Conservation (phyloP, 1,284 basidiomycete species). For the Papiliotrema terrestris region DNA sequence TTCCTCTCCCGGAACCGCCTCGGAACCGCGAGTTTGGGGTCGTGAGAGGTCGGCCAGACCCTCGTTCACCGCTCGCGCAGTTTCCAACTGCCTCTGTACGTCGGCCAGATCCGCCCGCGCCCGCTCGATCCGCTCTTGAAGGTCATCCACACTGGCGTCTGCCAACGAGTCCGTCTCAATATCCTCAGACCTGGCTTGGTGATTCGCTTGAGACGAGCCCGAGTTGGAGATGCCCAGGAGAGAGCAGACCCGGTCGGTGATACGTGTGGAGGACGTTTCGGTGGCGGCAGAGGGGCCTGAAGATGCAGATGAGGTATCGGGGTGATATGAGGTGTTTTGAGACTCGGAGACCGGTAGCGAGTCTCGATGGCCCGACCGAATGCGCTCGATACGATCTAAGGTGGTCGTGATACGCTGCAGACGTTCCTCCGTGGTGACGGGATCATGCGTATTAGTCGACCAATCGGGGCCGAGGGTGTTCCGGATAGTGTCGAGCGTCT, state of each 20-base stretch:
- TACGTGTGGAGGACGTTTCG: background rate
- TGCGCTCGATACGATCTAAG: no score
- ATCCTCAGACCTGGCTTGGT: background rate
- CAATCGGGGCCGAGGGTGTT: conserved; percentile 28
- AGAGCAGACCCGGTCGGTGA: background rate
- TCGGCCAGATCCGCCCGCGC: conserved; percentile 12
- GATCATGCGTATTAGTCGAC: conserved; percentile 9
- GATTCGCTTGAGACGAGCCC: background rate
- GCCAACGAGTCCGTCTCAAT: background rate
- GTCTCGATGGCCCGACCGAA: no score
- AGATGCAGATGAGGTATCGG: no score
- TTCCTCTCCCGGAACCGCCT: background rate
- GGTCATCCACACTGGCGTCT: background rate
- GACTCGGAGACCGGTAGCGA: background rate
- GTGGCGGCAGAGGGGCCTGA: conserved; percentile 5
- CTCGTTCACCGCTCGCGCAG: background rate
- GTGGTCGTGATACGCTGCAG: conserved; percentile 13
- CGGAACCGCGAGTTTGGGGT: background rate
- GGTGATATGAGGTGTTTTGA: no score
- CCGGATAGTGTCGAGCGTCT: conserved; percentile 28
- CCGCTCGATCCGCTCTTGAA: background rate
- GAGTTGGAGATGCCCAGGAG: background rate
- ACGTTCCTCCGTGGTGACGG: conserved; percentile 11
- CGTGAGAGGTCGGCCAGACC: background rate
- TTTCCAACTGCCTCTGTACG: conserved; percentile 10